phyloP scores from a whole-genome alignment of 176 grass and related monocot genomes.

The Olyra latifolia region DNA sequence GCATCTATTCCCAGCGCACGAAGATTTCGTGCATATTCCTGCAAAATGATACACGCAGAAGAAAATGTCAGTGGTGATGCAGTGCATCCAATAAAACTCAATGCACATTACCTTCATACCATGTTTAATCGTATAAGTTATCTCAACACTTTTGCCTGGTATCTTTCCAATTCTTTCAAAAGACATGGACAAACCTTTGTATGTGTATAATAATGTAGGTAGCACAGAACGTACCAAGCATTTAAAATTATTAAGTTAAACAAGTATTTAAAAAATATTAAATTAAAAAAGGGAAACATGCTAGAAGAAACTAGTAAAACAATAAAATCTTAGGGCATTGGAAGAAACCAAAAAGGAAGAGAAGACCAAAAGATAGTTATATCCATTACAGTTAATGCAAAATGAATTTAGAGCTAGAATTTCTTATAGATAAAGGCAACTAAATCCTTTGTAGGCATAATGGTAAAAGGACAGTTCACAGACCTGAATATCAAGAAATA shows the following conservation, averaged over 20 bases:
- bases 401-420: conserved; percentile 15
- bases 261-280: background rate
- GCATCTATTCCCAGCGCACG: conserved; percentile 67
- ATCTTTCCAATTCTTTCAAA: background rate
- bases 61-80: background rate
- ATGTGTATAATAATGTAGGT: background rate
- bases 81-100: background rate
- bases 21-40: conserved; percentile 96
- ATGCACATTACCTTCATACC: background rate
- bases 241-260: background rate
- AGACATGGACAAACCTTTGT: background rate
- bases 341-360: background rate
- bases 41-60: conserved; percentile 24
- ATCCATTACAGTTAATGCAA: background rate
- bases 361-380: background rate
- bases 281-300: background rate
- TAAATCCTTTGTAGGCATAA: background rate
- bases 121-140: background rate
- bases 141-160: background rate
- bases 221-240: background rate
- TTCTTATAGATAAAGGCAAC: background rate
- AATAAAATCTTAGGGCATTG: background rate
- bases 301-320: background rate
- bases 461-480: background rate
- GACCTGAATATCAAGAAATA: conserved; percentile 99